Evolutionary conservation across 1,284 basidiomycete species (phyloP).

Genomic region (Flammula alnicola): DNA sequence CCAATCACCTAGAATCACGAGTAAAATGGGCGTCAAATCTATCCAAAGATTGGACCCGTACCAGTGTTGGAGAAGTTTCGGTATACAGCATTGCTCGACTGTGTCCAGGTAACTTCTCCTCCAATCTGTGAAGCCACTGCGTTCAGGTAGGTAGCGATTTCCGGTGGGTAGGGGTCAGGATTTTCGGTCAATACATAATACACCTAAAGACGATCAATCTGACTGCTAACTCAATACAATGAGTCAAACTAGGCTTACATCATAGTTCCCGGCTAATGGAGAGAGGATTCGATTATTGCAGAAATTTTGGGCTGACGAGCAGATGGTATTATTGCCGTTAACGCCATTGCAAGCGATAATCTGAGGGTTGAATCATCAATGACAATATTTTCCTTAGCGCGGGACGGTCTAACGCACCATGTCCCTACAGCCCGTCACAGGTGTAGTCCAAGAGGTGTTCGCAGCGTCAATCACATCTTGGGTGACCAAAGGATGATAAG

Average conservation of each 20-base stretch:
- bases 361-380: slow-evolving; percentile 29
- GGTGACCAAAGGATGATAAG: slow-evolving; percentile 58
- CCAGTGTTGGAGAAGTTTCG: slow-evolving; percentile 57
- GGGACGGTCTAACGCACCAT: slow-evolving; percentile 35
- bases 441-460: slow-evolving; percentile 47
- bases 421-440: slow-evolving; percentile 51
- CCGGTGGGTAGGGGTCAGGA: slow-evolving; percentile 61
- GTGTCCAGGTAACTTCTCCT: slow-evolving; percentile 52
- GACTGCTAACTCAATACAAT: not conserved
- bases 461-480: slow-evolving; percentile 42
- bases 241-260: slow-evolving; percentile 31
- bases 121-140: slow-evolving; percentile 48
- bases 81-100: slow-evolving; percentile 52
- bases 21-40: not conserved
- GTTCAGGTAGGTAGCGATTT: slow-evolving; percentile 48
- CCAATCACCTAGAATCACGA: slow-evolving; percentile 53
- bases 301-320: slow-evolving; percentile 56
- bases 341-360: slow-evolving; percentile 55
- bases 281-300: slow-evolving; percentile 60
- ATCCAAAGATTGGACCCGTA: slow-evolving; percentile 14
- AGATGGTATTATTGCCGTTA: slow-evolving; percentile 47
- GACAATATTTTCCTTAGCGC: not conserved
- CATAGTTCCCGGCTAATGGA: slow-evolving; percentile 51
- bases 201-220: slow-evolving; percentile 30
- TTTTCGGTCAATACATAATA: slow-evolving; percentile 57